Evolutionary conservation across 1,139 yeast genomes (phyloP).

Genomic region (Geotrichum citri-aurantii): DNA sequence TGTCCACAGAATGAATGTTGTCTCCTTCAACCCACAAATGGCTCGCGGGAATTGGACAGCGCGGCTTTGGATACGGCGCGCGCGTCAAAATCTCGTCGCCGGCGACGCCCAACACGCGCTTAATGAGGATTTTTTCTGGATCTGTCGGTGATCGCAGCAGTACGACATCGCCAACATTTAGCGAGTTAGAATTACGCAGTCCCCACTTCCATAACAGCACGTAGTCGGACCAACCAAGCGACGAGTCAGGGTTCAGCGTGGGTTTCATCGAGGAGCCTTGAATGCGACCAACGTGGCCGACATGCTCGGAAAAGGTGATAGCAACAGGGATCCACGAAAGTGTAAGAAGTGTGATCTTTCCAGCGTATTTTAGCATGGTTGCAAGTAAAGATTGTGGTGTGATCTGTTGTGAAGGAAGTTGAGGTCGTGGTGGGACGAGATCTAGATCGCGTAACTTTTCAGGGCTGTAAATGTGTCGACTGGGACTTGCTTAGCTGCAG

Average conservation of each 20-base stretch:
- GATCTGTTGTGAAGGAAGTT: no score
- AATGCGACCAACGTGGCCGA: conserved; percentile 68
- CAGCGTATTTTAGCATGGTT: conserved; percentile 15
- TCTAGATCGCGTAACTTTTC: no score
- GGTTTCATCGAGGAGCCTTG: conserved; percentile 89
- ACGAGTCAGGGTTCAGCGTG: conserved; percentile 67
- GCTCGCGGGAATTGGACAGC: conserved; percentile 61
- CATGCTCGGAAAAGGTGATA: conserved; percentile 63
- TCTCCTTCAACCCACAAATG: conserved; percentile 97
- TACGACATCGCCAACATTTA: conserved; percentile 61
- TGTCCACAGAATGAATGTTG: conserved; percentile 76
- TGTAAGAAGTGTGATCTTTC: conserved; percentile 21
- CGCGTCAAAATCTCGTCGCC: conserved; percentile 63
- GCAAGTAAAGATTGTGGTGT: not conserved
- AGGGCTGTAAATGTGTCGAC: no score
- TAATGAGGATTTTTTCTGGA: conserved; percentile 67
- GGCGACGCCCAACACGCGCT: conserved; percentile 67
- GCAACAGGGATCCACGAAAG: conserved; percentile 73
- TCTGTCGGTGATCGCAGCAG: conserved; percentile 72
- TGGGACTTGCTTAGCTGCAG: no score
- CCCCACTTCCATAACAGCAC: conserved; percentile 66
- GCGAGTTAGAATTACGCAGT: conserved; percentile 41
- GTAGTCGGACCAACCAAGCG: conserved; percentile 49
- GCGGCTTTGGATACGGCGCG: conserved; percentile 58
- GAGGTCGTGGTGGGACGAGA: no score